A percentile compares a stretch with the other conserved stretches of the same genome.
Conservation (phyloP, 768 basidiomycete species). For the Gloeostereum incarnatum region DNA sequence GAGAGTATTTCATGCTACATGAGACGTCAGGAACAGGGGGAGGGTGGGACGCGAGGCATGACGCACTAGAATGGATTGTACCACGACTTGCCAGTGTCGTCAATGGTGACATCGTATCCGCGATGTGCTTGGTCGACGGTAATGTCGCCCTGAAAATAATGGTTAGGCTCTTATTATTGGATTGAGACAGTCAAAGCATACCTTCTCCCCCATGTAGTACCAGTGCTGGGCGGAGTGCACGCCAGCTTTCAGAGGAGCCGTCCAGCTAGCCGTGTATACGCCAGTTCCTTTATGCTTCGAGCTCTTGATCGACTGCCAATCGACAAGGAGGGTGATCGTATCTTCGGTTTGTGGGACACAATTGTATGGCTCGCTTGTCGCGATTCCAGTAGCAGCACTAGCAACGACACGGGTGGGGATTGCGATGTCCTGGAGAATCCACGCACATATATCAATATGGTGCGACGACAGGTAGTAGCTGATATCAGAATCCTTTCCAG, state of each 20-base stretch:
- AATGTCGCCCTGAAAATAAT: slow-evolving; percentile 66
- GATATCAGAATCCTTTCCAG: slow-evolving; percentile 90
- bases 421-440: slow-evolving; percentile 73
- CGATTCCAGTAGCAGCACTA: slow-evolving; percentile 86
- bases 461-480: slow-evolving; percentile 95
- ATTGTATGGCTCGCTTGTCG: slow-evolving; percentile 81
- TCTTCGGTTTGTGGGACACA: slow-evolving; percentile 86
- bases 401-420: slow-evolving; percentile 81
- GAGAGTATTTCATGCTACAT: slow-evolving; percentile 86
- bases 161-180: background rate
- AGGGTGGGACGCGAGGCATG: background rate
- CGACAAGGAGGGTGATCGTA: slow-evolving; percentile 89
- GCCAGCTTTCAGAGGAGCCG: slow-evolving; percentile 84
- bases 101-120: slow-evolving; percentile 84
- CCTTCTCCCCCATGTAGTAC: slow-evolving; percentile 95
- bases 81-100: slow-evolving; percentile 78
- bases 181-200: slow-evolving; percentile 15
- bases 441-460: slow-evolving; percentile 85
- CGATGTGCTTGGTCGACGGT: slow-evolving; percentile 89
- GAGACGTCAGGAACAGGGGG: slow-evolving; percentile 5
- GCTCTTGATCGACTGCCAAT: slow-evolving; percentile 81
- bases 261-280: slow-evolving; percentile 93
- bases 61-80: slow-evolving; percentile 89
- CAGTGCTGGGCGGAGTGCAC: slow-evolving; percentile 87
- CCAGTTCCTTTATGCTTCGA: slow-evolving; percentile 73